Percentiles rank a stretch among this genome's conserved stretches.
These are phyloP conservation scores for Fragaria vesca DNA, from an alignment of 306 rosid genomes.

Conservation along the genomic window DNA sequence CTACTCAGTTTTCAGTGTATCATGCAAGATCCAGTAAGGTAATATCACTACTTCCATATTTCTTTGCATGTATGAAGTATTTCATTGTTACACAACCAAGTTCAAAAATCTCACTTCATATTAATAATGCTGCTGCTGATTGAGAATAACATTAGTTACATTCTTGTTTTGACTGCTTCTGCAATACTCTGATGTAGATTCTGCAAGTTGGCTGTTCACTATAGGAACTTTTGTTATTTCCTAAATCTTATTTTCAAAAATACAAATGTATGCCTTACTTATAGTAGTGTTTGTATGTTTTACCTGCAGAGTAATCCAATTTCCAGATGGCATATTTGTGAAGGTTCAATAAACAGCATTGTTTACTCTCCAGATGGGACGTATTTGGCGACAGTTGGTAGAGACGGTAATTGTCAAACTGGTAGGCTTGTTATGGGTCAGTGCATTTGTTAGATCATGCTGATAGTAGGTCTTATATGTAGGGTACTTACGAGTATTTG, in stretches of 20 bases:
- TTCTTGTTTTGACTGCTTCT: neutral
- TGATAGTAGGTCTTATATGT: constrained; percentile 31
- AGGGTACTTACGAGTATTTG: constrained; percentile 95
- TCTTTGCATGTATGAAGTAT: neutral
- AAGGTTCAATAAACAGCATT: constrained; percentile 79
- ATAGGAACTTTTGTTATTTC: neutral
- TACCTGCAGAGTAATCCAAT: constrained; percentile 78
- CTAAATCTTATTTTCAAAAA: neutral
- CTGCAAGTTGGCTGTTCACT: neutral
- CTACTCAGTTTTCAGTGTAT: constrained; percentile 73
- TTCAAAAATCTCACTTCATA: neutral
- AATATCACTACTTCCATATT: neutral
- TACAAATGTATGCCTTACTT: neutral
- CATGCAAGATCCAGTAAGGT: constrained; percentile 98
- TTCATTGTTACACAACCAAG: neutral
- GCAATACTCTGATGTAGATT: neutral
- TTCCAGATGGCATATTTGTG: constrained; percentile 98
- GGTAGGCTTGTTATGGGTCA: constrained; percentile 2
- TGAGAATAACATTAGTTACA: neutral
- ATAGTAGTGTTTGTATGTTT: constrained; percentile 12
- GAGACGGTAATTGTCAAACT: constrained; percentile 69
- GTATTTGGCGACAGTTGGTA: constrained; percentile 78
- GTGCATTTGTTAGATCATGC: constrained; percentile 13
- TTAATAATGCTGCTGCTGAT: neutral
- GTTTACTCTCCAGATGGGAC: constrained; percentile 78